Evolutionary conservation across 768 basidiomycete species (phyloP), one percentile per base, ranked within the genome.

Genomic region (Cystobasidium ongulense): DNA sequence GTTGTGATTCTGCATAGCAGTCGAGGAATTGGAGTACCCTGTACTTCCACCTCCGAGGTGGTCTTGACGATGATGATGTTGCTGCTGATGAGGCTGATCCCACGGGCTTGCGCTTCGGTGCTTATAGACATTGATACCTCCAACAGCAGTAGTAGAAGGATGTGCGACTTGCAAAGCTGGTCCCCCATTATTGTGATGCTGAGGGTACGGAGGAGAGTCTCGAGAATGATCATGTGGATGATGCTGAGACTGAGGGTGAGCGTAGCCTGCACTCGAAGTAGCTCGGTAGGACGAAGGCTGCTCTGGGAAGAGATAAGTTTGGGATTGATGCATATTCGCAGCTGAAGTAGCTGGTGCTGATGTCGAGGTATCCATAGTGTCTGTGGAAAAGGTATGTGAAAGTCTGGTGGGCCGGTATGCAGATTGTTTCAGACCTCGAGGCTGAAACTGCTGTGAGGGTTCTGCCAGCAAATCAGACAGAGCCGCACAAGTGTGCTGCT

Each of bases 141-240:
- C n/a, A n/a, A n/a, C n/a, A n/a, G n/a, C n/a, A n/a, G n/a, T n/a
- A 10, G 57, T 27, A 59, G 57, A 59, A 5, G 57, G 57, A 59
- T 59, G 57, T 15, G 57, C 29, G 17, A 23, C 57, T 29, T 59
- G 57, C 3, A 59, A 23, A 59, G 57, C 57, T 59, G 57, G 57
- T 59, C 57, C 57, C 11, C n/a, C 53, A 54, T 46, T 46, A 46
- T n/a, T 46, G n/a, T 46, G n/a, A n/a, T n/a, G n/a, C n/a, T n/a
- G n/a, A n/a, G n/a, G 39, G 39, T 39, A 39, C 8, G 39, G 8
- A 39, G 39, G 17, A 39, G 39, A 39, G n/a, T 11, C 8, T n/a
- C n/a, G 46, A n/a, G n/a, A n/a, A 50, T 59, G 52, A 29, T 59
- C 13, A 59, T 31, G 57, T 4, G 57, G 7, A 59, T 27, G 29